These are phyloP conservation scores for Colletotrichum tofieldiae DNA, from an alignment of 2,329 filamentous ascomycete genomes.

Conservation along the genomic window DNA sequence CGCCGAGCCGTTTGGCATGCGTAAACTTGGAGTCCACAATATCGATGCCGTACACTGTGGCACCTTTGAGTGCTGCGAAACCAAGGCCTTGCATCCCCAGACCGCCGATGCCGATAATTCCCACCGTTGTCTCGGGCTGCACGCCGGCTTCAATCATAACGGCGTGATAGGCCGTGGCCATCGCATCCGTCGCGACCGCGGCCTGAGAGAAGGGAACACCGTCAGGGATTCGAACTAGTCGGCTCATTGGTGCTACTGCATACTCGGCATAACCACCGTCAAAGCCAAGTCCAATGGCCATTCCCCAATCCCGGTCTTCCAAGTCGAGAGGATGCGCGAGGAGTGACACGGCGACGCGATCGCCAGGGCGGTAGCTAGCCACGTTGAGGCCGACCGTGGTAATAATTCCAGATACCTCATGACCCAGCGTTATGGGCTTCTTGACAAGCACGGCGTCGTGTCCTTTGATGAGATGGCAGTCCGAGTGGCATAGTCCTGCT, in stretches of 20 bases:
- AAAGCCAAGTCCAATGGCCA: conserved; percentile 17
- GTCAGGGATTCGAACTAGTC: conserved; percentile 34
- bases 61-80: conserved; percentile 18
- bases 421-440: conserved; percentile 31
- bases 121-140: conserved; percentile 52
- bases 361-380: not conserved
- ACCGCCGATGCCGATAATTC: conserved; percentile 58
- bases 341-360: conserved; percentile 16
- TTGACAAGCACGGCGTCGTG: not conserved
- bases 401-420: conserved; percentile 30
- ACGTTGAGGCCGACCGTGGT: conserved; percentile 3
- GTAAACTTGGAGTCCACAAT: conserved; percentile 17
- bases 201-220: conserved; percentile 48
- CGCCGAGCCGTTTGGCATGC: conserved; percentile 8
- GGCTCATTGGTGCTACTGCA: not conserved
- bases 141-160: conserved; percentile 54
- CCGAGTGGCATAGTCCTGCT: conserved; percentile 27
- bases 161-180: conserved; percentile 58
- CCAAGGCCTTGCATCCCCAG: conserved; percentile 47
- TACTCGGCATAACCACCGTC: conserved; percentile 31
- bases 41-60: conserved; percentile 34
- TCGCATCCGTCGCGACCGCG: conserved; percentile 58
- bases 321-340: conserved; percentile 2
- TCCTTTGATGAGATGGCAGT: conserved; percentile 16
- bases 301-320: not conserved